These are phyloP conservation scores for Corchorus capsularis DNA, from an alignment of 345 rosid species.

Conservation along the genomic window DNA sequence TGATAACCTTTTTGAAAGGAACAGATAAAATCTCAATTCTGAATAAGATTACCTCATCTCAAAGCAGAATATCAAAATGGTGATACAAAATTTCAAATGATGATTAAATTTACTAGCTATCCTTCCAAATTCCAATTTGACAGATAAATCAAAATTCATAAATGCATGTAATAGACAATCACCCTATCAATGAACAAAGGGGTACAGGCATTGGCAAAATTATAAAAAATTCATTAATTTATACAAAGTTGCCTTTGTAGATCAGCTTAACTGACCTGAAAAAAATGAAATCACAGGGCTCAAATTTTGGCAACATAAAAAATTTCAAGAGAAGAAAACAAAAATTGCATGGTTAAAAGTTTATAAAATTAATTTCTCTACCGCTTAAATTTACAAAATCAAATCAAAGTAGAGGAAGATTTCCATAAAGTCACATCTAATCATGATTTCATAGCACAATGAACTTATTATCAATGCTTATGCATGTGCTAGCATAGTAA, in stretches of 20 bases:
- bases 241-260: not conserved
- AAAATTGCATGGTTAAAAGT: not conserved
- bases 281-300: not conserved
- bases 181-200: not conserved
- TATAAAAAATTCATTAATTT: not conserved
- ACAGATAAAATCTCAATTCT: not conserved
- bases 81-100: not conserved
- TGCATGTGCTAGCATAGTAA: too few species aligned
- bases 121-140: not conserved
- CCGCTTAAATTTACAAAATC: slow-evolving; percentile 3
- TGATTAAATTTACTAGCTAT: not conserved
- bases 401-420: not conserved
- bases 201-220: not conserved
- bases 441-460: not conserved
- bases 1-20: not conserved
- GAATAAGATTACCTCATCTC: not conserved
- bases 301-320: not conserved
- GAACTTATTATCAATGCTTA: not conserved
- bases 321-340: not conserved
- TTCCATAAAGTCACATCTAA: not conserved
- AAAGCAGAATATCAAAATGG: slow-evolving; percentile 10
- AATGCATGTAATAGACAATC: not conserved
- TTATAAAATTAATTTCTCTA: not conserved
- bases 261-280: not conserved
- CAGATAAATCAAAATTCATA: not conserved